Evolutionary conservation across 2,329 filamentous ascomycete genomes (phyloP).

Genomic region (Phaeomoniella chlamydospora): DNA sequence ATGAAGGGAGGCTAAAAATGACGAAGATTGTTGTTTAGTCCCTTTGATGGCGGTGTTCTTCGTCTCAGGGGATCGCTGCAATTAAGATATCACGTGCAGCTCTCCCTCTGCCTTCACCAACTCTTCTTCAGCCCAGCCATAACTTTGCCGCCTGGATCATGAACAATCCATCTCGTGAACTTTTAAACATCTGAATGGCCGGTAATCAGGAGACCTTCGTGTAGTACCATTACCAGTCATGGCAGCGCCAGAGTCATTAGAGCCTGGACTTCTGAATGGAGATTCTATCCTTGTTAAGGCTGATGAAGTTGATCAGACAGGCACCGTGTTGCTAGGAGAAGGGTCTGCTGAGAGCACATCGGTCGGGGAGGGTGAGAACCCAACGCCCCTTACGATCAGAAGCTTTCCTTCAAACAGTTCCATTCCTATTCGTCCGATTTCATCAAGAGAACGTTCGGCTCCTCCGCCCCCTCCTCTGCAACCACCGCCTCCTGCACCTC

Average conservation of each 20-base stretch:
- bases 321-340: slow-evolving; percentile 25
- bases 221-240: background rate
- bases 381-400: slow-evolving; percentile 5
- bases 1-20: no score
- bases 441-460: slow-evolving; percentile 18
- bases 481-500: slow-evolving; percentile 30
- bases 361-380: slow-evolving; percentile 1
- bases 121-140: no score
- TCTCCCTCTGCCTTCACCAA: no score
- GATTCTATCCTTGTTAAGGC: slow-evolving; percentile 23
- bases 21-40: no score
- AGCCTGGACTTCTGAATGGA: background rate
- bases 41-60: no score
- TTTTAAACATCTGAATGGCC: background rate
- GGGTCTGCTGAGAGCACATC: slow-evolving; percentile 1
- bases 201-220: background rate
- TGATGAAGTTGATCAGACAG: slow-evolving; percentile 33
- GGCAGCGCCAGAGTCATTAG: background rate
- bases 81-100: no score
- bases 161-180: background rate
- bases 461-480: slow-evolving; percentile 24
- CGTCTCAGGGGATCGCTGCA: no score
- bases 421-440: slow-evolving; percentile 11
- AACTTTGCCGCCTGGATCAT: background rate
- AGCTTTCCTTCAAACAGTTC: slow-evolving; percentile 7